Base-by-base conservation (phyloP, 768 basidiomycete genomes). In the Tephrocybe sp. region DNA sequence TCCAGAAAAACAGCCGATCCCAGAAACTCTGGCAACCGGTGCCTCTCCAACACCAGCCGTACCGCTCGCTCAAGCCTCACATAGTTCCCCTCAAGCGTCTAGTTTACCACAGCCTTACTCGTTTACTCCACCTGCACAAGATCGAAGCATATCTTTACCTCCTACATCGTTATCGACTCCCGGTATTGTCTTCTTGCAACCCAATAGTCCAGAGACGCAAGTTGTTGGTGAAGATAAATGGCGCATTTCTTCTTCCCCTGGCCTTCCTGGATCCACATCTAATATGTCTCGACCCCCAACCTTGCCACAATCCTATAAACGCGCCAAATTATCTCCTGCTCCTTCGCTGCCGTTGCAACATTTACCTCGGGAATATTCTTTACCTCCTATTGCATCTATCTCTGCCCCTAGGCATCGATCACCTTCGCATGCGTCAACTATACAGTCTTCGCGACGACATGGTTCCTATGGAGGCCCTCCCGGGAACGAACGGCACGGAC, bases 131-230 rank as follows among this genome's bases (percentile, higher is more conserved):
- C 38, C 40, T 13, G 25, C 43, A 38, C 8, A 5, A 9, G 19
- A 18, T 22, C 37, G 5, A 2, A n/a, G 22, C n/a, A n/a, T 42
- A 39, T 49, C 47, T 8, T 18, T 36, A n/a, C 36, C 51, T 9
- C 27, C 37, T 18, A 62, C 64, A n/a, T 59, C 63, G 2, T 59
- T 62, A 36, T 64, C 64, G 21, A 63, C 61, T 52, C 64, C 66
- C 11, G 64, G 62, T n/a, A 67, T 65, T 33, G 61, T 62, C 15
- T 49, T 52, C 7, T 34, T 55, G 36, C 42, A 30, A 29, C 31
- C 31, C 11, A 45, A 31, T 37, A 57, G 55, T 40, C 56, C 57
- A 29, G 51, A 57, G 39, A 23, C 38, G 10, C 42, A 51, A n/a
- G n/a, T n/a, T n/a, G n/a, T n/a, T n/a, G n/a, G n/a, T n/a, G n/a